Base-by-base conservation (phyloP, 306 rosid genomes). In the Ormosia semicastrata region DNA sequence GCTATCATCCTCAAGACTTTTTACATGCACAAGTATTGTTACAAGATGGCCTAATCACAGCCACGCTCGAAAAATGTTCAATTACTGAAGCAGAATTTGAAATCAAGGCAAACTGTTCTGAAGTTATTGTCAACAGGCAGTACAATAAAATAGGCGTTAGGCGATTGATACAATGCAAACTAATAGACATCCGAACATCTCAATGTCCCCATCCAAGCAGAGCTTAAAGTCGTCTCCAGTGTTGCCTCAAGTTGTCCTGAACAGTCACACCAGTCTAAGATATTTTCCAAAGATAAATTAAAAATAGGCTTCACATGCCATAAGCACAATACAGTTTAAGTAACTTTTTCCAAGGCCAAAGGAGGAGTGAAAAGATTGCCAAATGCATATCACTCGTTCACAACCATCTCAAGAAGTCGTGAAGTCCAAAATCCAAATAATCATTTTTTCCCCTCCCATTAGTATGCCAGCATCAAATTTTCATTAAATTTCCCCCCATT, bases 171-270 rank as follows among this genome's bases (percentile, higher is more conserved):
- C 56, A 79, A 73, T 39, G 52, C 69, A 76, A 65, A 63, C 76
- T 56, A 72, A 40, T 15, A 64, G 53, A 73, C 46, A 17, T 77
- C 50, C 60, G 15, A 76, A 37, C 66, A 71, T 30, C 63, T 47
- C 15, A 32, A 34, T 54, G 15, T 80, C 85, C 34, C 34, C 50
- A 8, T 49, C 77, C 54, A 49, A 13, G 81, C 83, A 75, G 39
- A 75, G 15, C 58, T 30, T 32, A 11, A 14, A 32, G 14, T 63
- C 74, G 64, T 3, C 67, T 18, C 74, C 24, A 10, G 7, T 32
- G 71, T 57, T 6, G 83, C 80, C 46, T 82, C 75, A 50, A 43
- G 54, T 66, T 58, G 53, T 33, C 79, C 82, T 43, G 70, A 80
- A 57, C 76, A 76, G 58, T 71, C 77, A 62, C 89, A 69, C 56